Base-by-base conservation (phyloP, 2,329 filamentous ascomycete species). In the Metarhizium robertsii region DNA sequence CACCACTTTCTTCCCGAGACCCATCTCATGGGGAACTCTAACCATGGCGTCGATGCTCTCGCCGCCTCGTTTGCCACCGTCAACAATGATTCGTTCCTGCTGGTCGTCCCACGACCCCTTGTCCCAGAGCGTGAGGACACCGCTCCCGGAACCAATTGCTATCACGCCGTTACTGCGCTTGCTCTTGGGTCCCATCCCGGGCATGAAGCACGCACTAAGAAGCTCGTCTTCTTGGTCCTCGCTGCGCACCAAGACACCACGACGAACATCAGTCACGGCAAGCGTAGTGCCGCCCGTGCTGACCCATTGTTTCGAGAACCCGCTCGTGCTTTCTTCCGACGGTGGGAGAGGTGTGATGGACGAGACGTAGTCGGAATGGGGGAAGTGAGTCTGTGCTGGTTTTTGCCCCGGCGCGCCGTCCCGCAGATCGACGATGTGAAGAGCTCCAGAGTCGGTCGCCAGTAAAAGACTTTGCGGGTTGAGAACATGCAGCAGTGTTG, bases 211-310 rank as follows among this genome's bases (percentile, higher is more conserved):
- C 1, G 88, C 87, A 64, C 87, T 88, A n/a, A 96, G 78, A 57
- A 97, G 74, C 71, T 97, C 90, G 61, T 96, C 92, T 64, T 95
- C 94, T 67, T 97, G 94, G 65, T 97, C 91, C 66, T 96, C 94
- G 61, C 90, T 96, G 57, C 87, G 87, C 3, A 92, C 87, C 47
- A 97, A 75, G 6, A 96, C 89, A 14, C 92, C 92, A 50, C 89
- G 80, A 29, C 92, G 84, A 48, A 96, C 76, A 68, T 99, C 94
- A 0, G 91, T 95, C 42, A 96, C 86, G 1, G 91, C 90, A 20
- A 99, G 75, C 0, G 92, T 97, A 2, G 90, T 92, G 48, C 91
- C 92, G 38, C 94, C 94, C 0, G 92, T 96, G 42, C 88, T 94
- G 53, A 96, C 81, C 88, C 91, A 99, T 73, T 97, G 92, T 72